Evolutionary conservation across 2,329 filamentous ascomycete species (phyloP).

Genomic region (Emergomyces pasteurianus): DNA sequence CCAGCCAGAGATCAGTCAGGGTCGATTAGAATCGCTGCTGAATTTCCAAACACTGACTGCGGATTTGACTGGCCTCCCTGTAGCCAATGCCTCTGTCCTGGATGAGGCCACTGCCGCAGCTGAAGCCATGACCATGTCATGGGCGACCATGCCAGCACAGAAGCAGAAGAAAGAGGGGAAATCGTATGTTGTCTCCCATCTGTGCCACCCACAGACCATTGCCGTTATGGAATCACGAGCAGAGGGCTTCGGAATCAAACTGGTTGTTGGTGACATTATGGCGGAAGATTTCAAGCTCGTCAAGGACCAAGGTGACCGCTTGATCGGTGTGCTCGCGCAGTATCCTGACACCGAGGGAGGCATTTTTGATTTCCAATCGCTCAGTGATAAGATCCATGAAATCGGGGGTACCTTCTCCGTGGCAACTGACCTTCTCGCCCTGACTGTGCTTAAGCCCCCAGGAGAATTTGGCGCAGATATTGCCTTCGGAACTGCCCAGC

Average conservation of each 20-base stretch:
- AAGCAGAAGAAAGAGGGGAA: slow-evolving; percentile 65
- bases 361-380: slow-evolving; percentile 58
- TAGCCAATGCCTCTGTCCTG: slow-evolving; percentile 81
- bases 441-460: slow-evolving; percentile 78
- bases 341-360: slow-evolving; percentile 84
- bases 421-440: slow-evolving; percentile 75
- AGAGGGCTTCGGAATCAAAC: slow-evolving; percentile 77
- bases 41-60: slow-evolving; percentile 93
- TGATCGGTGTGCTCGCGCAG: slow-evolving; percentile 86
- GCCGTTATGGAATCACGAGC: slow-evolving; percentile 74
- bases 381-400: slow-evolving; percentile 68
- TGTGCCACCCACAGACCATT: slow-evolving; percentile 75
- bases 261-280: slow-evolving; percentile 61
- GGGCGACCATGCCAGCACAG: slow-evolving; percentile 60
- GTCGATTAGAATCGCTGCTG: slow-evolving; percentile 76
- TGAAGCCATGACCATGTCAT: slow-evolving; percentile 88
- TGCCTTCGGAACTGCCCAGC: slow-evolving; percentile 83
- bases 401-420: slow-evolving; percentile 71
- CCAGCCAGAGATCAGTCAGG: slow-evolving; percentile 94
- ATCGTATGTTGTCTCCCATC: slow-evolving; percentile 71
- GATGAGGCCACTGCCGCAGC: slow-evolving; percentile 88
- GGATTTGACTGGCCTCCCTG: slow-evolving; percentile 74
- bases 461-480: slow-evolving; percentile 94
- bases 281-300: slow-evolving; percentile 53
- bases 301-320: slow-evolving; percentile 62